Evolutionary conservation across 31 red algal species (phyloP).

Genomic region (Porphyra umbilicalis): DNA sequence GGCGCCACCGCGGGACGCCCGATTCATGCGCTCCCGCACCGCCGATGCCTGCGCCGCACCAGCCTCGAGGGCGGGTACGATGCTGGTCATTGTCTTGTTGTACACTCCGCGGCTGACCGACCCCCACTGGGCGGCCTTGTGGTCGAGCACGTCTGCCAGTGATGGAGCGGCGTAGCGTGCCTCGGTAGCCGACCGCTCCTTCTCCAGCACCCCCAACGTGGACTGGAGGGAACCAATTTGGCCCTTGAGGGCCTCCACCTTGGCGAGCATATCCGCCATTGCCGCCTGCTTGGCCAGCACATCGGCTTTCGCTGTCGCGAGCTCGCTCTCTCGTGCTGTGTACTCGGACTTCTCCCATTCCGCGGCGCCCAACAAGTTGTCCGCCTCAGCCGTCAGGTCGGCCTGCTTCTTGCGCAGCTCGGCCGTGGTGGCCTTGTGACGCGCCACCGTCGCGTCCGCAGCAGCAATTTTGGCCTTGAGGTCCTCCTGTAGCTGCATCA

Average conservation of each 20-base stretch:
- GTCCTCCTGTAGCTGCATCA: slow-evolving; percentile 30
- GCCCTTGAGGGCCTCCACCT: slow-evolving; percentile 46
- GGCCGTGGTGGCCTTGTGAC: slow-evolving; percentile 25
- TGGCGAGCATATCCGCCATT: slow-evolving; percentile 44
- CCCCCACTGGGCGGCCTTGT: slow-evolving; percentile 52
- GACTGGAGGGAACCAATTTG: slow-evolving; percentile 48
- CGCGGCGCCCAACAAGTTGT: slow-evolving; percentile 40
- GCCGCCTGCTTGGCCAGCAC: slow-evolving; percentile 49
- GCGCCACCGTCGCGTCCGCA: slow-evolving; percentile 19
- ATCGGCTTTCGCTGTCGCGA: slow-evolving; percentile 59
- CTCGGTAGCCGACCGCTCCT: slow-evolving; percentile 50
- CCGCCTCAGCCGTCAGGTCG: slow-evolving; percentile 39
- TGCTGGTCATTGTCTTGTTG: slow-evolving; percentile 50
- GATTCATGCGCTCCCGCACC: slow-evolving; percentile 29
- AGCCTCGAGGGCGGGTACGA: slow-evolving; percentile 44
- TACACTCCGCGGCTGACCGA: slow-evolving; percentile 49
- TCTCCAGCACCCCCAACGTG: slow-evolving; percentile 38
- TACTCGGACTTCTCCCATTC: slow-evolving; percentile 61
- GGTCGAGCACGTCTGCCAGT: slow-evolving; percentile 55
- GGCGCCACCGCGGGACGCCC: slow-evolving; percentile 47
- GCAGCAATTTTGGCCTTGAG: slow-evolving; percentile 33
- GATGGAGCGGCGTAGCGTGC: slow-evolving; percentile 42
- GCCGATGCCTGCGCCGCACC: slow-evolving; percentile 28
- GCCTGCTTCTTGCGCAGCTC: slow-evolving; percentile 39
- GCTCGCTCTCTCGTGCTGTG: slow-evolving; percentile 41